Evolutionary conservation across 2,329 filamentous ascomycete genomes (phyloP), one percentile per base, ranked within the genome.

Genomic region (Aspergillus sp.): DNA sequence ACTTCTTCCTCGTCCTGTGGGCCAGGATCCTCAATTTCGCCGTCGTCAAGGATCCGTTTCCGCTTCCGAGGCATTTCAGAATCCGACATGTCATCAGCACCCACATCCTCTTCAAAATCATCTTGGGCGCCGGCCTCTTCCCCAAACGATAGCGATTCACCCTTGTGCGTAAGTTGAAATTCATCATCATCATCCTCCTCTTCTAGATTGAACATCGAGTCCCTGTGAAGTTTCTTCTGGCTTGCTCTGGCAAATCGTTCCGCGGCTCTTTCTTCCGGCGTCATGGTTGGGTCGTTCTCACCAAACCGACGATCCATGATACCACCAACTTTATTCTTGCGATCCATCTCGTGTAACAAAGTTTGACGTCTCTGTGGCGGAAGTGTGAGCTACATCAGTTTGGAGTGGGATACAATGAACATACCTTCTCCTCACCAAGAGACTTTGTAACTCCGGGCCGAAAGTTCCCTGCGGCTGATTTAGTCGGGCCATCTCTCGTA

Each of bases 231-330:
- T 62, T 84, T 84, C 65, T 84, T 83, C 77, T 93, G 88, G 74
- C 95, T 95, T 77, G 97, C 95, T 68, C 87, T 81, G 45, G 93
- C 90, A 71, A 96, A 99, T 70, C 95, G 85, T 75, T 96, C 90
- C 64, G 95, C 84, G 78, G 95, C 95, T 72, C 90, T 90, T 70
- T 98, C 91, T 70, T 99, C 95, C 2, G 92, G 88, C 3, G 91
- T 91, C 91, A 99, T 93, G 12, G 87, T 90, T 11, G 92, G 90
- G 73, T 99, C 93, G 69, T 96, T 90, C 79, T 99, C 96, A 75
- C 96, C 95, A 69, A 99, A 96, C 67, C 95, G 88, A 68, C 91
- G 86, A 81, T 99, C 95, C 53, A 96, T 77, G 62, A 99, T 91
- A 4, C 93, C 93, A 63, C 95, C 95, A 19, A 93, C 88, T 76